A percentile compares a stretch with the other conserved stretches of the same genome.
Conservation (phyloP, 805 yeast species). For the Saturnispora quitensis region DNA sequence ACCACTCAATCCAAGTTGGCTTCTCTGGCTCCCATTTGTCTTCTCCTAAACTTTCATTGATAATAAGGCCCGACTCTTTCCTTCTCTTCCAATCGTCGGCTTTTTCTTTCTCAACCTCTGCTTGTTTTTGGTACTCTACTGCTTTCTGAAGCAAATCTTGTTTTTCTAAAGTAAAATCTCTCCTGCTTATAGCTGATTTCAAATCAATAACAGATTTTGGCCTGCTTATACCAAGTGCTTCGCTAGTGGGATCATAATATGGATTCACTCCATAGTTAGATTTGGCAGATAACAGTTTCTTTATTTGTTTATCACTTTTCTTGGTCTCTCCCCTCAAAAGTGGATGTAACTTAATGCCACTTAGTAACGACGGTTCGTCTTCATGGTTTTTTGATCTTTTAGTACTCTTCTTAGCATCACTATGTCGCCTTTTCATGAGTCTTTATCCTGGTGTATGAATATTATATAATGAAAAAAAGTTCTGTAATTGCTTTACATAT, state of each 20-base stretch:
- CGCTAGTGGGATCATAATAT: conserved; percentile 3
- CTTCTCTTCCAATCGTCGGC: conserved; percentile 25
- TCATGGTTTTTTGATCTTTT: neutral
- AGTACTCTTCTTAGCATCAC: neutral
- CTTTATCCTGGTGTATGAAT: neutral
- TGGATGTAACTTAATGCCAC: conserved; percentile 25
- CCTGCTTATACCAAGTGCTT: neutral
- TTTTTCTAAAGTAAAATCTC: neutral
- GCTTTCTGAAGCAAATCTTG: neutral
- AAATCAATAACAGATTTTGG: neutral
- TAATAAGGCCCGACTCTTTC: conserved; percentile 24
- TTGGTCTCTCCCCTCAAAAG: conserved; percentile 11
- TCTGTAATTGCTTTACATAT: neutral
- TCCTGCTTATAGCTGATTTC: too few species aligned
- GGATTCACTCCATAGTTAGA: neutral
- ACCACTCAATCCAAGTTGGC: conserved; percentile 79
- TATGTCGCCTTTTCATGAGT: neutral
- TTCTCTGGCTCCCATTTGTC: conserved; percentile 32
- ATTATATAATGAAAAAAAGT: neutral
- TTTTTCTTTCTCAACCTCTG: conserved; percentile 21
- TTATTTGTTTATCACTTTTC: neutral
- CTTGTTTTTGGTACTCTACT: neutral
- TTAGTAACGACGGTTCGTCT: conserved; percentile 11
- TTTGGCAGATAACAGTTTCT: neutral
- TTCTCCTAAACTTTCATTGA: conserved; percentile 50